phyloP scores from a whole-genome alignment of 2,329 filamentous ascomycete genomes.

The Talaromyces funiculosus region DNA sequence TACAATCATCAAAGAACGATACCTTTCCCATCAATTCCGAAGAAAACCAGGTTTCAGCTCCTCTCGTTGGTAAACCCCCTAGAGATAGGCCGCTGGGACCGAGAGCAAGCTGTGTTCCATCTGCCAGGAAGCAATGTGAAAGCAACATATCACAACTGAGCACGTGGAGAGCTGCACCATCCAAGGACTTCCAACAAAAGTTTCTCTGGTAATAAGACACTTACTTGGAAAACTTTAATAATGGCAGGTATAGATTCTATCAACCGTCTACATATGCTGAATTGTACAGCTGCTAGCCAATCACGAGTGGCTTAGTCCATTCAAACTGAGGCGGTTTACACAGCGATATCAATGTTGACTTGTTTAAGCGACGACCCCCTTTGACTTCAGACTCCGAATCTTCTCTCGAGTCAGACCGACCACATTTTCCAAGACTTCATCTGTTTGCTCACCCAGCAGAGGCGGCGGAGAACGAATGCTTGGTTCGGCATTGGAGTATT shows the following conservation, averaged over 20 bases:
- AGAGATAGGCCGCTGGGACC: not conserved
- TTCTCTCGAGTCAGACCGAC: conserved; percentile 53
- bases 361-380: not conserved
- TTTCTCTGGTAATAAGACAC: conserved; percentile 28
- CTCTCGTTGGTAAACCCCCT: not conserved
- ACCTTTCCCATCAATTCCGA: not conserved
- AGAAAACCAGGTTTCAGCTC: not conserved
- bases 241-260: not conserved
- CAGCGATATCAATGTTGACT: not conserved
- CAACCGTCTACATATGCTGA: not conserved
- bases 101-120: not conserved
- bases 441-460: conserved; percentile 72
- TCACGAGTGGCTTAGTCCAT: too few relatives aligned
- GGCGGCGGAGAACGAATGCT: conserved; percentile 69
- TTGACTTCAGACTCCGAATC: conserved; percentile 47
- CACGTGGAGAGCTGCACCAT: conserved; percentile 27
- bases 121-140: not conserved
- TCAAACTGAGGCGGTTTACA: not conserved
- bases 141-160: conserved; percentile 14
- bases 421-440: conserved; percentile 60
- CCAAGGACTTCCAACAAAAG: conserved; percentile 26
- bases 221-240: not conserved
- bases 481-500: conserved; percentile 73
- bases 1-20: not conserved
- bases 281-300: not conserved